Percentiles rank a stretch among this genome's conserved stretches.
These are phyloP conservation scores for Cytospora piceae DNA, from an alignment of 2,329 filamentous ascomycete genomes.

Conservation along the genomic window DNA sequence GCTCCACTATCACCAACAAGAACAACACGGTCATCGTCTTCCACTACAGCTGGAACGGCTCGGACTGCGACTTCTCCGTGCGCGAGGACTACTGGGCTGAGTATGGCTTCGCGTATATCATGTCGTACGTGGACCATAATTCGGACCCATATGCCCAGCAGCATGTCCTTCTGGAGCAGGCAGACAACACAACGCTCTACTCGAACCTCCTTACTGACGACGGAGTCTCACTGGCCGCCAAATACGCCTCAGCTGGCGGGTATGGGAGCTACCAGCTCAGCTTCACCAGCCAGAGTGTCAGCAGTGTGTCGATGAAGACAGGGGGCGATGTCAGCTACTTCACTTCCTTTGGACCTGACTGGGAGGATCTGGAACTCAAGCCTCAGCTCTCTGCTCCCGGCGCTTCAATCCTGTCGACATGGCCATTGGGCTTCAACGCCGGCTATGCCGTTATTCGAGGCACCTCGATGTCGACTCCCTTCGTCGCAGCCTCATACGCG, in stretches of 20 bases:
- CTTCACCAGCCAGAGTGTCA: conserved; percentile 31
- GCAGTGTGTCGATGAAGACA: conserved; percentile 28
- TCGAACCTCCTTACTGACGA: conserved; percentile 20
- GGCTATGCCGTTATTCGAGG: conserved; percentile 42
- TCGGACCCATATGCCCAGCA: conserved; percentile 31
- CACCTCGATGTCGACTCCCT: conserved; percentile 45
- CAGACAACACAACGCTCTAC: conserved; percentile 23
- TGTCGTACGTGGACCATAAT: conserved; percentile 22
- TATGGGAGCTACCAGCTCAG: conserved; percentile 30
- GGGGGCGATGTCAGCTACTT: conserved; percentile 34
- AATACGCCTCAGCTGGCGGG: conserved; percentile 25
- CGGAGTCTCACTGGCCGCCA: conserved; percentile 7
- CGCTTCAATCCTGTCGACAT: conserved; percentile 42
- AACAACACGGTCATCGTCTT: conserved; percentile 29
- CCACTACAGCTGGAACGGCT: conserved; percentile 8
- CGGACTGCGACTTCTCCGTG: conserved; percentile 6
- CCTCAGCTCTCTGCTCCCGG: conserved; percentile 42
- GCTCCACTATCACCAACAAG: conserved; percentile 28
- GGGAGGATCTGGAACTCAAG: conserved; percentile 36
- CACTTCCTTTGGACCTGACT: conserved; percentile 33
- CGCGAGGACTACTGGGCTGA: conserved; percentile 8
- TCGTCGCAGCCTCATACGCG: conserved; percentile 40
- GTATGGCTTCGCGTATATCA: conserved; percentile 29
- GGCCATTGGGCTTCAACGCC: conserved; percentile 36
- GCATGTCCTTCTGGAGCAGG: conserved; percentile 30